Percentiles rank a stretch among this genome's conserved stretches.
phyloP scores from a whole-genome alignment of 495 filamentous ascomycete genomes.

The Penicillium turbatum region DNA sequence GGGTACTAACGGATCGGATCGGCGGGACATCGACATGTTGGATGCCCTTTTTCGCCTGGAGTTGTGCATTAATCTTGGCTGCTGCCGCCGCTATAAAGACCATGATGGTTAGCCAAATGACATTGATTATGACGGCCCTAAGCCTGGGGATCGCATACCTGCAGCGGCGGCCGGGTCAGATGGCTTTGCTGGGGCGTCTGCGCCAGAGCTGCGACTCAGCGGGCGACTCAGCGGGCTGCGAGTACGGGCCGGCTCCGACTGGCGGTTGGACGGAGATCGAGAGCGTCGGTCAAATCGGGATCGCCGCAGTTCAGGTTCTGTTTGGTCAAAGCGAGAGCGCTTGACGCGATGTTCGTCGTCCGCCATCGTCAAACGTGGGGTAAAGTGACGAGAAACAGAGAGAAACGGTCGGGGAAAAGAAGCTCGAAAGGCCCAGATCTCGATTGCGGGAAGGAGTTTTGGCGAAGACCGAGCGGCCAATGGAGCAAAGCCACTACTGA shows the following conservation, averaged over 20 bases:
- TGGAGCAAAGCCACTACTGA: background rate
- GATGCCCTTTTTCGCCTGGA: conserved; percentile 88
- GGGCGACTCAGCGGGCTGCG: conserved; percentile 68
- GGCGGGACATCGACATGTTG: conserved; percentile 94
- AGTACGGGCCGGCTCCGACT: conserved; percentile 61
- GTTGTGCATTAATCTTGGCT: conserved; percentile 86
- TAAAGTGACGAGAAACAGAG: background rate
- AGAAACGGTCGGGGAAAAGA: background rate
- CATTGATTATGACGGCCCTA: background rate
- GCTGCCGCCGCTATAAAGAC: conserved; percentile 71
- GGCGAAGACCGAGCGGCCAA: conserved; percentile 8
- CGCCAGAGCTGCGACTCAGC: conserved; percentile 44
- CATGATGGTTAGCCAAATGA: conserved; percentile 17
- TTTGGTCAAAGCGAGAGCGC: conserved; percentile 90
- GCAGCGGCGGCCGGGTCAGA: conserved; percentile 80
- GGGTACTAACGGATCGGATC: conserved; percentile 57
- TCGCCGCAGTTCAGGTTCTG: conserved; percentile 69
- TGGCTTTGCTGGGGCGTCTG: conserved; percentile 35
- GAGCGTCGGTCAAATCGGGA: conserved; percentile 85
- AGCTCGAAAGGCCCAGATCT: conserved; percentile 11
- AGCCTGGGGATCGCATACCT: conserved; percentile 46
- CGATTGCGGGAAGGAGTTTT: conserved; percentile 25
- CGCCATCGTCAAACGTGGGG: conserved; percentile 51
- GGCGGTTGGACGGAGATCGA: conserved; percentile 67
- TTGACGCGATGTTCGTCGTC: conserved; percentile 76